Evolutionary conservation across 306 rosid genomes (phyloP).

Genomic region (Amphicarpaea edgeworthii): DNA sequence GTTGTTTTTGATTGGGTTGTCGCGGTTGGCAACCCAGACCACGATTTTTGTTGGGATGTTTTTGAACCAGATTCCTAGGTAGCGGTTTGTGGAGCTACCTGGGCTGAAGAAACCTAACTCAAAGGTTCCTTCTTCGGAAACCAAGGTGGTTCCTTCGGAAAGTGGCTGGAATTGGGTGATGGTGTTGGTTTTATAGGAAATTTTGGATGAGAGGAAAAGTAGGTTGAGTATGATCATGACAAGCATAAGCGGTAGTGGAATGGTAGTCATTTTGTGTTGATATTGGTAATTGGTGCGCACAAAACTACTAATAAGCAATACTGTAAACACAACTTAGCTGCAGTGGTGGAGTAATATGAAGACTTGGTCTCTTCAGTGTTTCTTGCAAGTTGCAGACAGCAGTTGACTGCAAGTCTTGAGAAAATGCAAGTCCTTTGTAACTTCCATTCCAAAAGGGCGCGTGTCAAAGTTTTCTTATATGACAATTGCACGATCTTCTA

Average conservation of each 20-base stretch:
- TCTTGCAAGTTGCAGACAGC: too few relatives aligned
- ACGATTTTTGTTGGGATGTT: background rate
- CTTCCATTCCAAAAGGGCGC: too few relatives aligned
- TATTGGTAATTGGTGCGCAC: too few relatives aligned
- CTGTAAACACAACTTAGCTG: too few relatives aligned
- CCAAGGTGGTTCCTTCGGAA: conserved; percentile 2
- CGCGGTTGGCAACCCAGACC: conserved; percentile 32
- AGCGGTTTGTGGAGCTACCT: conserved; percentile 31
- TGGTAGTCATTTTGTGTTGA: background rate
- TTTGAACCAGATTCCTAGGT: conserved; percentile 35
- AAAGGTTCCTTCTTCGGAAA: conserved; percentile 13
- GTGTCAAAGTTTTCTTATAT: too few relatives aligned
- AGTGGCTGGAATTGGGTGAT: conserved; percentile 15
- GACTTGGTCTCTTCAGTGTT: too few relatives aligned
- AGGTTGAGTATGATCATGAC: too few relatives aligned
- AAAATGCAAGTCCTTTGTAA: too few relatives aligned
- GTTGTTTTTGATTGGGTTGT: conserved; percentile 4
- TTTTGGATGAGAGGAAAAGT: background rate
- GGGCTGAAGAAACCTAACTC: conserved; percentile 43
- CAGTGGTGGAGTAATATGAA: too few relatives aligned
- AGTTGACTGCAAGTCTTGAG: too few relatives aligned
- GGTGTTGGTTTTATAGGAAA: background rate
- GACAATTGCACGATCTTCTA: too few relatives aligned
- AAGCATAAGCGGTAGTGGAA: background rate
- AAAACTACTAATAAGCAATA: too few relatives aligned